Evolutionary conservation across 441 rosid genomes (phyloP), one percentile per base, ranked within the genome.

Genomic region (Mallotus repandus): DNA sequence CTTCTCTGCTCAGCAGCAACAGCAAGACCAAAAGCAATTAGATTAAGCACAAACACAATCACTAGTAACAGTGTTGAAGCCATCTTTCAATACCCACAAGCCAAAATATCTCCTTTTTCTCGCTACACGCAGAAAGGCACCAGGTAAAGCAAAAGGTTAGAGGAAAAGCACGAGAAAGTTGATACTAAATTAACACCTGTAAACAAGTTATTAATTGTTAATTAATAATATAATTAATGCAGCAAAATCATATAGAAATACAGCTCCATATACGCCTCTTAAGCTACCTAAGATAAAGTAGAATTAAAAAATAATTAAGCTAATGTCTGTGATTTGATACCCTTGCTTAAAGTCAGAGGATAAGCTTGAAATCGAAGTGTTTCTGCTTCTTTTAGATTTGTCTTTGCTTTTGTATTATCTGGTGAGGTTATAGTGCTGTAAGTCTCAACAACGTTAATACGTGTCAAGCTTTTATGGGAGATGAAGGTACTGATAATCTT

Each of bases 1-100:
- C 98, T 86, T 68, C 97, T 87, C 78, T 90, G 96, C 84, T 93
- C 98, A 68, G 98, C 97, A 77, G 95, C 98, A 74, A 95, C 91
- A 66, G 96, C 97, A 74, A 95, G 93, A 22, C 82, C 89, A 79
- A 93, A 95, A 81, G 99, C 96, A 66, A 95, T 74, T 76, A 93
- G 78, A 86, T 90, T 89, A 78, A 93, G 54, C 63, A 90, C 79
- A 81, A 91, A 91, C 58, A 93, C 96, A 53, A 82, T 52, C 68
- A 85, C 80, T 71, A 93, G 81, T 74, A 95, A 68, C 80, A 88
- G 78, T 54, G 82, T 79, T 4, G 96, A 95, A 72, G 74, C 90
- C 96, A 89, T 95, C 46, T 55, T 66, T 19, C 43, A 75, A 54
- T 52, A 68, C 65, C 67, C 63, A 60, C 29, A 15, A 10, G 13